Conservation (phyloP, 176 grass and related monocot species). For the Paspalum notatum region DNA sequence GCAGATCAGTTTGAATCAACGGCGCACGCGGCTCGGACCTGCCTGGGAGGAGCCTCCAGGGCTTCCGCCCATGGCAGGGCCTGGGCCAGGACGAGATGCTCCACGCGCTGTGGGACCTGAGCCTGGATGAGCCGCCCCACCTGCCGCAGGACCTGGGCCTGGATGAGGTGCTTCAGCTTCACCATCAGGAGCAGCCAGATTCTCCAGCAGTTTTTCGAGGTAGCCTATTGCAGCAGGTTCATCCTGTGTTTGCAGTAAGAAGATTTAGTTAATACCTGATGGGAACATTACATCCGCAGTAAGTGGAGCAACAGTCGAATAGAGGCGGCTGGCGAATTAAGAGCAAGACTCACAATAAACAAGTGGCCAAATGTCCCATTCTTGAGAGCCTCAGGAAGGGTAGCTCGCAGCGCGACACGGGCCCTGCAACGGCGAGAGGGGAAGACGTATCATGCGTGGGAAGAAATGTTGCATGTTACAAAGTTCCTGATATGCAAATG, state of each 20-base stretch:
- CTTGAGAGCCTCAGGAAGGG: slow-evolving; percentile 62
- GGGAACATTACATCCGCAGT: background rate
- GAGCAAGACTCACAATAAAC: slow-evolving; percentile 52
- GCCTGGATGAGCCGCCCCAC: slow-evolving; percentile 38
- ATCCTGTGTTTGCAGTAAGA: slow-evolving; percentile 50
- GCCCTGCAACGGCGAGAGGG: slow-evolving; percentile 45
- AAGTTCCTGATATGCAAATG: background rate
- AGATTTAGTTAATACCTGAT: background rate
- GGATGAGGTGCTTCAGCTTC: slow-evolving; percentile 30
- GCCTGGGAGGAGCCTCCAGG: background rate
- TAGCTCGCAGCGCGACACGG: slow-evolving; percentile 43
- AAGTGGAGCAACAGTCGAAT: background rate
- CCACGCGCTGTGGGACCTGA: slow-evolving; percentile 18
- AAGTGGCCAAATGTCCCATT: slow-evolving; percentile 60
- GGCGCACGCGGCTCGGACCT: background rate
- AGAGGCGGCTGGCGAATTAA: background rate
- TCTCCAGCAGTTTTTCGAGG: slow-evolving; percentile 60
- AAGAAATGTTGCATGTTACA: background rate
- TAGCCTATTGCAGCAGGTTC: slow-evolving; percentile 47
- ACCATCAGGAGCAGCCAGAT: background rate
- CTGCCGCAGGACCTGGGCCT: slow-evolving; percentile 37
- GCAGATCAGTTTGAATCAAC: background rate
- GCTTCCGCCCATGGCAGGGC: background rate
- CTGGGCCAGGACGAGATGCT: background rate
- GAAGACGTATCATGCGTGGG: background rate